Evolutionary conservation across 768 basidiomycete genomes (phyloP), one percentile per base, ranked within the genome.

Genomic region (Naematelia encephala): DNA sequence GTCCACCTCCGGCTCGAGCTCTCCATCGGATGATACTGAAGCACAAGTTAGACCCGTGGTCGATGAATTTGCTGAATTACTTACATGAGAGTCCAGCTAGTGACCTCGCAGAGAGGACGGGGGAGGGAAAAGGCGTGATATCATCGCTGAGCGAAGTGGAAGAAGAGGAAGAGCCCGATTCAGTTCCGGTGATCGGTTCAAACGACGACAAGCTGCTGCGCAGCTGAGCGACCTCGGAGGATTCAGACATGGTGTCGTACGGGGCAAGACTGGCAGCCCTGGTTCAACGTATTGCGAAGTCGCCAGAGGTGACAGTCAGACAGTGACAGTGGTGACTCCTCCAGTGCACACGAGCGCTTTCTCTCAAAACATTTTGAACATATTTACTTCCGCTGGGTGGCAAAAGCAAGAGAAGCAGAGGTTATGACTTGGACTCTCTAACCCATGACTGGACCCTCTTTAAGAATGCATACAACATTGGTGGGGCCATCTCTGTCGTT

Each of bases 1-100:
- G 43, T 70, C 67, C 14, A 73, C 64, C 50, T 73, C 72, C 0
- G 59, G 60, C 56, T 69, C 69, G 16, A 73, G 57, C 54, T 70
- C 72, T 10, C 72, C 72, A 44, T 73, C 65, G 12, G 66, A 68
- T 12, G 66, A 64, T 22, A 73, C 71, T 73, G 29, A 23, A 19
- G 21, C 21, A 45, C 28, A 27, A 13, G 22, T 28, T 22, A 23
- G 42, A 14, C 10, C 21, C 30, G 27, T 13, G 8, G 2, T 11
- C 1, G n/a, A 42, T 21, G 34, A n/a, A 39, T 16, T 14, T 25
- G n/a, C n/a, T 39, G 12, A 19, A 25, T 10, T 16, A 66, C 67
- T 54, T 51, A 69, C 70, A 51, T 27, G 62, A 66, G 29, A 68
- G 30, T 3, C 60, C 62, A 13, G 62, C 61, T 39, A 72, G 47